Percentiles rank a stretch among this genome's conserved stretches.
These are phyloP conservation scores for Xylaria sp. DNA, from an alignment of 2,329 filamentous ascomycete species.

Conservation along the genomic window DNA sequence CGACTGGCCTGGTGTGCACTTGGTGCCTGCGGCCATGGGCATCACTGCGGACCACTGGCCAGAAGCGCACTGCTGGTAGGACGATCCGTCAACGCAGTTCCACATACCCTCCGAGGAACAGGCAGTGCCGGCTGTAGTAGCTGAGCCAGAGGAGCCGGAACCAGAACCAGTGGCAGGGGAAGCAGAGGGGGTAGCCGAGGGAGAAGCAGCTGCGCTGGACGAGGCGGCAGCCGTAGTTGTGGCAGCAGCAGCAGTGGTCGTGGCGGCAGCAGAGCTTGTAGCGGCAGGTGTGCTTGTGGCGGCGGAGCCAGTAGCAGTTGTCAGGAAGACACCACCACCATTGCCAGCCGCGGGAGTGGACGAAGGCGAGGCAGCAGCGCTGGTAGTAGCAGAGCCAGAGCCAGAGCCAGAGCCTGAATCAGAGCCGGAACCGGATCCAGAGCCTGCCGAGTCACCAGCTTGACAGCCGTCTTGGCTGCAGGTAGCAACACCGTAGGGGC, in stretches of 20 bases:
- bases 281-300: conserved; percentile 24
- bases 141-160: conserved; percentile 39
- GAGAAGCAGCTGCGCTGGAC: conserved; percentile 32
- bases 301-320: conserved; percentile 34
- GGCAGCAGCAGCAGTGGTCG: conserved; percentile 29
- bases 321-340: conserved; percentile 43
- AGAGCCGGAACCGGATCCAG: conserved; percentile 31
- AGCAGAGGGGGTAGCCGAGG: conserved; percentile 38
- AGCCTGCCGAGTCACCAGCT: conserved; percentile 43
- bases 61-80: conserved; percentile 66
- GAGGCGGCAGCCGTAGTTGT: conserved; percentile 36
- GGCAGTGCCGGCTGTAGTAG: conserved; percentile 42
- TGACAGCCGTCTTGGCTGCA: conserved; percentile 46
- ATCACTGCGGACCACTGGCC: conserved; percentile 61
- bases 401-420: conserved; percentile 40
- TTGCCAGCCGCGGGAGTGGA: conserved; percentile 32
- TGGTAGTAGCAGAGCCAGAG: conserved; percentile 25
- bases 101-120: conserved; percentile 62
- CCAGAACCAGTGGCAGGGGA: conserved; percentile 32
- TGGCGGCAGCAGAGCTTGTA: background rate
- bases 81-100: conserved; percentile 63
- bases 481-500: conserved; percentile 49
- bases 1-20: conserved; percentile 57
- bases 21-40: conserved; percentile 58
- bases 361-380: conserved; percentile 38